Conservation (phyloP, 306 rosid species). For the Lablab purpureus region DNA sequence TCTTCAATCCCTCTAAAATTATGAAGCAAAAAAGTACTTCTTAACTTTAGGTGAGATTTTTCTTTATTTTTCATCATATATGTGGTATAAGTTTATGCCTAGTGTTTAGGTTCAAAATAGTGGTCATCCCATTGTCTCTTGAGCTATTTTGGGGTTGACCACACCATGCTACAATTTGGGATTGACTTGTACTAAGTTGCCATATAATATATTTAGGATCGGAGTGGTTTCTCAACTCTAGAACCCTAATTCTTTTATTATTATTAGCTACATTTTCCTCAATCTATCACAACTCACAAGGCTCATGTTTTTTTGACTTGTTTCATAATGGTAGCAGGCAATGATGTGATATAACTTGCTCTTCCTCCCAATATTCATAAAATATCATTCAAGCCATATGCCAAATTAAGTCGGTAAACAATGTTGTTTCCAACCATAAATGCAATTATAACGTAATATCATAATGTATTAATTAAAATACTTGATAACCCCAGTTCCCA, state of each 20-base stretch:
- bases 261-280: conserved; percentile 4
- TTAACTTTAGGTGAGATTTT: not conserved
- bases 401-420: conserved; percentile 10
- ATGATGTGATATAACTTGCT: conserved; percentile 12
- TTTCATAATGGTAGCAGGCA: not conserved
- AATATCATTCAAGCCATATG: conserved; percentile 3
- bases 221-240: conserved; percentile 33
- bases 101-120: not conserved
- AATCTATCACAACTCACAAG: conserved; percentile 8
- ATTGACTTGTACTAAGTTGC: not conserved
- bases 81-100: not conserved
- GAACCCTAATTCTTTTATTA: conserved; percentile 17
- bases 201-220: not conserved
- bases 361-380: conserved; percentile 24
- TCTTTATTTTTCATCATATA: not conserved
- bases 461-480: not conserved
- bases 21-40: not conserved
- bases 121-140: not conserved
- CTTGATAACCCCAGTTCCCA: conserved; percentile 8
- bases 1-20: not conserved
- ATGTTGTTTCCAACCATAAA: not conserved
- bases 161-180: not conserved
- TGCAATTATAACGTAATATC: not conserved
- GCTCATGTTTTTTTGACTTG: not conserved
- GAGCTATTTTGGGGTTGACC: not conserved